Conservation (phyloP, 2,329 filamentous ascomycete species). For the Teratosphaeria destructans region DNA sequence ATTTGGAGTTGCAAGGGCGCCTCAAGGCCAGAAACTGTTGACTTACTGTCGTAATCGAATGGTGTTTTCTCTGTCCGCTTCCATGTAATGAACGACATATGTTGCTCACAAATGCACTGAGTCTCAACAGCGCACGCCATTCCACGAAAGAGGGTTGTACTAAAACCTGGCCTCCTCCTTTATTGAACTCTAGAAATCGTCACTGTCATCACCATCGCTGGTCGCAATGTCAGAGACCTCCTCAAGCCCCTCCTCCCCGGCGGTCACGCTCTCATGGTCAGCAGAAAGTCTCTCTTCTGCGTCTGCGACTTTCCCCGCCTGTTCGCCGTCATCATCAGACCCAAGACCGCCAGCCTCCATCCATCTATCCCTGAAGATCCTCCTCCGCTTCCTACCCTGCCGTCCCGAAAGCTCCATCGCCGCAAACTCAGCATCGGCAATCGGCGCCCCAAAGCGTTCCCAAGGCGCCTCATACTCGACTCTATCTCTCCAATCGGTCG, state of each 20-base stretch:
- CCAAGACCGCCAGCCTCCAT: not conserved
- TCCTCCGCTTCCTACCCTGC: slow-evolving; percentile 5
- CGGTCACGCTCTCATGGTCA: not conserved
- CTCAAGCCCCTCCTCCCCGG: not conserved
- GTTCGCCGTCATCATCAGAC: not conserved
- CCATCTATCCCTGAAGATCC: not conserved
- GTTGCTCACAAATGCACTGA: too few species aligned
- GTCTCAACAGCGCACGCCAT: not conserved
- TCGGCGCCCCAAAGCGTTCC: slow-evolving; percentile 27
- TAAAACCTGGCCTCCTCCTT: too few species aligned
- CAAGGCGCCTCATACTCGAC: slow-evolving; percentile 39
- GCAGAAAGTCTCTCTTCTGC: not conserved
- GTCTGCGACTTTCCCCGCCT: not conserved
- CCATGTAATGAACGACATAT: too few species aligned
- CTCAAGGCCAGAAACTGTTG: too few species aligned
- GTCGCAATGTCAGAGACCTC: not conserved
- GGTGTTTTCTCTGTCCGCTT: too few species aligned
- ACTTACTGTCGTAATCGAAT: too few species aligned
- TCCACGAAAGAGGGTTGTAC: not conserved
- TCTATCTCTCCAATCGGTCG: slow-evolving; percentile 38
- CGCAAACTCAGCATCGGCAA: slow-evolving; percentile 5
- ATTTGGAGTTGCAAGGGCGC: too few species aligned
- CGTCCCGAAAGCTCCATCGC: slow-evolving; percentile 7
- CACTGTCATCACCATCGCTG: not conserved
- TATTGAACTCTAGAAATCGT: not conserved